Evolutionary conservation across 306 rosid species (phyloP), one percentile per base, ranked within the genome.

Genomic region (Lathyrus oleraceus): DNA sequence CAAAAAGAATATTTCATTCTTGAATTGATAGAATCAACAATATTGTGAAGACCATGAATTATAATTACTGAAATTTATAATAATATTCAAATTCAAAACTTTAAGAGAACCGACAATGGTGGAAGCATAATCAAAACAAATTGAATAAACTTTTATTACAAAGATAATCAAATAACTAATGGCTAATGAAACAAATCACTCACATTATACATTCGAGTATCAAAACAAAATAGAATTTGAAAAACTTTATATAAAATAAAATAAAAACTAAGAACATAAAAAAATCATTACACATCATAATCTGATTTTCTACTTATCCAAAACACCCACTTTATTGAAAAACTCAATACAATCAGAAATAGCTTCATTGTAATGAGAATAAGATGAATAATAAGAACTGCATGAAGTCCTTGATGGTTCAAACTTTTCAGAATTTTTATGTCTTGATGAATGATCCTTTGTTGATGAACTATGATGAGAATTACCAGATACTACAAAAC

Each of bases 351-450:
- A 91, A 20, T 91, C 97, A 0, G 93, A 75, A 27, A 91, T 85
- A 71, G 97, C 97, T 48, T 91, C 96, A 44, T 87, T 82, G 39
- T 88, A 88, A 67, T 91, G 97, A 2, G 93, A 85, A 38, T 91
- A 86, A 5, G 97, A 88, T 1, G 95, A 88, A 67, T 91, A 91
- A 70, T 87, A 84, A 0, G 96, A 91, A 45, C 93, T 91, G 76
- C 93, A 91, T 15, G 97, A 91, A 5, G 88, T 91, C 80, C 85
- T 91, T 0, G 97, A 96, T 0, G 97, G 96, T 62, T 91, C 97
- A 69, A 82, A 88, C 36, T 76, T 67, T 20, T 88, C 92, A 25
- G 79, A 74, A 59, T 80, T 77, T 30, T 80, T 62, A 10, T 78
- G 78, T 79, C 52, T 78, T 14, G 82, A 40, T 47, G 53, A 47